These are phyloP conservation scores for Phytopythium kandeliae DNA, from an alignment of 352 stramenopile genomes.

Conservation along the genomic window DNA sequence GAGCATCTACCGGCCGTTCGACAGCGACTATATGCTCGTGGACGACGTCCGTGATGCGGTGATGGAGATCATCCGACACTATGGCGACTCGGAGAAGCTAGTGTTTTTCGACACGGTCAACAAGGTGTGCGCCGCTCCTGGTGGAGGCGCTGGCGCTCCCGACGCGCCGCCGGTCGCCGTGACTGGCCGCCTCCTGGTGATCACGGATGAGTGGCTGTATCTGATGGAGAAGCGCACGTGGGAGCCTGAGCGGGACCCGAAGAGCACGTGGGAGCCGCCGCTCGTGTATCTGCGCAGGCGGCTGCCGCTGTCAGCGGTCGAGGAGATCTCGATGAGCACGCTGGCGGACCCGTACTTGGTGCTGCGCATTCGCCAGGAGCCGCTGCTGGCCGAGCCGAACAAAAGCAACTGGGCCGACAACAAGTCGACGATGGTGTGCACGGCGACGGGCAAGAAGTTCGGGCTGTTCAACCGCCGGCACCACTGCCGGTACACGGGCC, in stretches of 20 bases:
- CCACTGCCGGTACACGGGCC: slow-evolving; percentile 83
- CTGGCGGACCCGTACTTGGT: slow-evolving; percentile 80
- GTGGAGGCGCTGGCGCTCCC: slow-evolving; percentile 5
- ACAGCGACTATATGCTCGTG: slow-evolving; percentile 78
- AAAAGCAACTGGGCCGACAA: slow-evolving; percentile 84
- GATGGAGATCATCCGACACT: slow-evolving; percentile 62
- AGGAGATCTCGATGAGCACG: slow-evolving; percentile 78
- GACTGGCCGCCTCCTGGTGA: slow-evolving; percentile 44
- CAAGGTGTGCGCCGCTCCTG: slow-evolving; percentile 38
- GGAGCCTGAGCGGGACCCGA: slow-evolving; percentile 46
- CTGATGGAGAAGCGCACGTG: slow-evolving; percentile 73
- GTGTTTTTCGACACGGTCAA: slow-evolving; percentile 75
- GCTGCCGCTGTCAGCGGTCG: slow-evolving; percentile 46
- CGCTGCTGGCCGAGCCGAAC: slow-evolving; percentile 53
- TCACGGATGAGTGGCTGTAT: slow-evolving; percentile 73
- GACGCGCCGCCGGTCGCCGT: slow-evolving; percentile 32
- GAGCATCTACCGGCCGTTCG: slow-evolving; percentile 85
- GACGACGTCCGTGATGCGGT: slow-evolving; percentile 53
- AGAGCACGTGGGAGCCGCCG: slow-evolving; percentile 45
- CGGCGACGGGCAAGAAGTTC: slow-evolving; percentile 85
- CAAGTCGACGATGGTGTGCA: slow-evolving; percentile 78
- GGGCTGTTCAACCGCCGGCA: slow-evolving; percentile 83
- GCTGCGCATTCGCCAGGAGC: slow-evolving; percentile 51
- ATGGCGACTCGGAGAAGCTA: slow-evolving; percentile 79
- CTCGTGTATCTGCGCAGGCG: slow-evolving; percentile 73